Base-by-base conservation (phyloP, 1,284 basidiomycete species). In the Hypsizygus ulmarius region DNA sequence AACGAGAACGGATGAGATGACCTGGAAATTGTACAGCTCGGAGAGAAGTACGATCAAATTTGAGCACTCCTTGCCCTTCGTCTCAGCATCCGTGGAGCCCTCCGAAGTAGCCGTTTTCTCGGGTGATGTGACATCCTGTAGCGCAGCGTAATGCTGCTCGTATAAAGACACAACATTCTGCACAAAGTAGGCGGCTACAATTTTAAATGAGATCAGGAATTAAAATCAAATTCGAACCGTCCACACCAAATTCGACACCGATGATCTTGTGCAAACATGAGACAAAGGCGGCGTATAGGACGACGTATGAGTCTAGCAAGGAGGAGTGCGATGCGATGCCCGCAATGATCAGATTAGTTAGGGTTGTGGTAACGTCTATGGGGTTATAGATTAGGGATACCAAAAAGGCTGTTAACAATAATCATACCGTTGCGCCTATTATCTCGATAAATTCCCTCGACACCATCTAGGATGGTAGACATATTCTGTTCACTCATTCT, bases 21-120 rank as follows among this genome's bases (percentile, higher is more conserved):
- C 90, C 65, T 93, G 90, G 61, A 97, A 91, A 64, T 98, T 98
- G 74, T 98, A 98, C 30, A 99, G 71, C 63, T 98, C 93, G 2
- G 93, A 90, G 16, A 97, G 72, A 7, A 99, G 77, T 0, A 92
- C 82, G 28, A 95, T 77, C 25, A 99, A 70, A 64, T 99, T 99
- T 12, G 89, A 83, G 52, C 86, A 87, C 64, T 97, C 91, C 67
- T 97, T 97, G 27, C 88, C 87, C 7, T 70, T 70, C 67, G 32
- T 67, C 66, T 19, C 53, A 64, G 35, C 46, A 53, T 39, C 55
- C 57, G 7, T 51, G 55, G 18, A 18, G 51, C 59, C 2, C 49
- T 25, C 14, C 48, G 48, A 29, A 42, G 43, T 29, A 49, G 56
- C 45, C 19, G 28, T 46, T 15, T 56, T 43, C 21, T 56, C 46